phyloP scores from a whole-genome alignment of 1,139 yeast species.

The Saccharomyces hybrid region DNA sequence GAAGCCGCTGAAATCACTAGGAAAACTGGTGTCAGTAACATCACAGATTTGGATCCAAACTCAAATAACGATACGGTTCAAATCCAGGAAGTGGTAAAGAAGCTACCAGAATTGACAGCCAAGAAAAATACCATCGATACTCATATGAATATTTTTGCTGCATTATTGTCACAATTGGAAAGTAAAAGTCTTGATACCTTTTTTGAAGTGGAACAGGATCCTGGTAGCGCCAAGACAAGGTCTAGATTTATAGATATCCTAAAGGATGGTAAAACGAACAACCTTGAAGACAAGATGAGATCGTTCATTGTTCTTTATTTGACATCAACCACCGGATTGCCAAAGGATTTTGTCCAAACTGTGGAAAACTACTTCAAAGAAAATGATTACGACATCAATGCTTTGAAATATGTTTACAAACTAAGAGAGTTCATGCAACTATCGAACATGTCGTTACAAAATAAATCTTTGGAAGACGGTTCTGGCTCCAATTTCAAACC shows the following conservation, averaged over 20 bases:
- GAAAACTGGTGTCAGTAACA: slow-evolving; percentile 60
- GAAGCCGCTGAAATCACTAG: slow-evolving; percentile 83
- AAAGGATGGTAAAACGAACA: slow-evolving; percentile 37
- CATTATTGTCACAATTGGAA: slow-evolving; percentile 74
- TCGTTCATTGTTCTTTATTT: slow-evolving; percentile 71
- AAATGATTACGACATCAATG: slow-evolving; percentile 54
- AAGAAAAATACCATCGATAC: slow-evolving; percentile 83
- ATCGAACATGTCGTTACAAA: slow-evolving; percentile 24
- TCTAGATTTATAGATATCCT: slow-evolving; percentile 53
- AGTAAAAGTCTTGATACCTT: slow-evolving; percentile 80
- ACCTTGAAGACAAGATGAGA: slow-evolving; percentile 73
- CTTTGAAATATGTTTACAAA: slow-evolving; percentile 67
- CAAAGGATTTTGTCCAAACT: slow-evolving; percentile 53
- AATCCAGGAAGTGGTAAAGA: slow-evolving; percentile 83
- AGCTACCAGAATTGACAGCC: slow-evolving; percentile 85
- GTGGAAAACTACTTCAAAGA: slow-evolving; percentile 56
- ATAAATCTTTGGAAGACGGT: slow-evolving; percentile 29
- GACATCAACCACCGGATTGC: slow-evolving; percentile 43
- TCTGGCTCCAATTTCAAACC: slow-evolving; percentile 16
- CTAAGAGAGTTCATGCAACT: slow-evolving; percentile 68
- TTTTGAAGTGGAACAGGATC: slow-evolving; percentile 85
- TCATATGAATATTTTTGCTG: slow-evolving; percentile 94
- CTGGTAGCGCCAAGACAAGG: slow-evolving; percentile 53
- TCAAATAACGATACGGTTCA: slow-evolving; percentile 44
- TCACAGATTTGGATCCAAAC: slow-evolving; percentile 67